Evolutionary conservation across 2,329 filamentous ascomycete genomes (phyloP).

Genomic region (Fusarium goolgardi): DNA sequence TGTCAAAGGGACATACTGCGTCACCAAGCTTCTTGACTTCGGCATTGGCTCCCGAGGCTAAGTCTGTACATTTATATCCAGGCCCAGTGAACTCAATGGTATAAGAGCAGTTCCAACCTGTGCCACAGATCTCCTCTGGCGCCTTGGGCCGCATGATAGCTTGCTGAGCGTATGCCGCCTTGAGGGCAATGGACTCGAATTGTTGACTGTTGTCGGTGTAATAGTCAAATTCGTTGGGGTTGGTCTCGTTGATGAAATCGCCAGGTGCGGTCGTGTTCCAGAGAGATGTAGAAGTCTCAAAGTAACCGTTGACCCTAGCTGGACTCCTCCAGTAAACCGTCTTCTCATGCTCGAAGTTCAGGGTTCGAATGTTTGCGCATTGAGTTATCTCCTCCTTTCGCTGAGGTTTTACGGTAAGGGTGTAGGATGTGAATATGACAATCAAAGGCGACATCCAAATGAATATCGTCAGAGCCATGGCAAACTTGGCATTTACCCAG

Average conservation of each 20-base stretch:
- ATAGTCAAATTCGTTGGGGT: conserved; percentile 43
- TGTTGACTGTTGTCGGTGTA: conserved; percentile 37
- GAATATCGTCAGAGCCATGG: conserved; percentile 44
- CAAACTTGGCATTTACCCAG: conserved; percentile 41
- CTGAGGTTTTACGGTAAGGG: conserved; percentile 34
- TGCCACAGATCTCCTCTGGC: conserved; percentile 37
- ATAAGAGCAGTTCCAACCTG: conserved; percentile 45
- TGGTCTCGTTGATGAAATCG: not conserved
- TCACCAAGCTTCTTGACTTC: conserved; percentile 34
- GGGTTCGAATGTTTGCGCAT: conserved; percentile 42
- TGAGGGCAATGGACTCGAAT: conserved; percentile 34
- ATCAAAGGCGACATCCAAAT: conserved; percentile 46
- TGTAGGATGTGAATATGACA: conserved; percentile 45
- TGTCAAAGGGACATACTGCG: conserved; percentile 39
- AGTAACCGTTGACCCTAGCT: conserved; percentile 12
- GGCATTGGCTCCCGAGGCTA: conserved; percentile 29
- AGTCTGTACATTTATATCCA: conserved; percentile 37
- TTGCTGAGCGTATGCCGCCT: conserved; percentile 36
- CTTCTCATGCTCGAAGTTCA: conserved; percentile 43
- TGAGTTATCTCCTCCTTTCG: conserved; percentile 23
- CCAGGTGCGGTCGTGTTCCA: conserved; percentile 38
- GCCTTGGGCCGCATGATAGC: conserved; percentile 35
- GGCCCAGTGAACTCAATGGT: conserved; percentile 39
- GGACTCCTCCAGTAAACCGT: conserved; percentile 32
- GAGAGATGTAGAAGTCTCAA: conserved; percentile 35